A percentile compares a stretch with the other conserved stretches of the same genome.
phyloP scores from a whole-genome alignment of 2,329 filamentous ascomycete species.

The Pezicula rhizophila region DNA sequence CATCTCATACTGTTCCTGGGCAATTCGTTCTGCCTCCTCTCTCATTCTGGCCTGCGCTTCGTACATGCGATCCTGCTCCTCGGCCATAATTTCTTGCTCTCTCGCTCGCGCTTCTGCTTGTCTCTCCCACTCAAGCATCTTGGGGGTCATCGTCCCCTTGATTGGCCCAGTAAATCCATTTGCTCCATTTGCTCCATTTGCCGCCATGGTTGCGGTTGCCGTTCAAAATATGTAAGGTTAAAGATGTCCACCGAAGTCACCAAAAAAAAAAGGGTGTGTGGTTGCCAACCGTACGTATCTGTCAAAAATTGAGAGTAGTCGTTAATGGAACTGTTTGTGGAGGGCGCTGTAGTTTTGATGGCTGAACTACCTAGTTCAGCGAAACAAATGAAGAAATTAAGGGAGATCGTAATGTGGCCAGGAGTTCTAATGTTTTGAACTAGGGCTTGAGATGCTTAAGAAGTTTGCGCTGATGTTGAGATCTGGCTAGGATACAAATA shows the following conservation, averaged over 20 bases:
- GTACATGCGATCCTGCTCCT: slow-evolving; percentile 21
- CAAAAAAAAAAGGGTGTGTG: not conserved
- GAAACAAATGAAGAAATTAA: not conserved
- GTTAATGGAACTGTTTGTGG: not conserved
- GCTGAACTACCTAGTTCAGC: not conserved
- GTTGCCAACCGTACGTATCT: too few species aligned
- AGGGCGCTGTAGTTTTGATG: not conserved
- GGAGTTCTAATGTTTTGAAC: not conserved
- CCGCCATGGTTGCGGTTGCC: not conserved
- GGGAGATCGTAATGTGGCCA: slow-evolving; percentile 1
- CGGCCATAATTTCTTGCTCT: slow-evolving; percentile 21
- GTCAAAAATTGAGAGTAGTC: too few species aligned
- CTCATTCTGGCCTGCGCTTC: slow-evolving; percentile 17
- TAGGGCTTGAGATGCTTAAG: not conserved
- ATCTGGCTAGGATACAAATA: not conserved
- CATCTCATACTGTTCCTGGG: slow-evolving; percentile 28
- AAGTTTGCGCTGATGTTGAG: not conserved
- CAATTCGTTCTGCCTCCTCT: slow-evolving; percentile 22
- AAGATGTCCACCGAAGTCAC: not conserved
- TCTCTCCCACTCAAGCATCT: slow-evolving; percentile 25
- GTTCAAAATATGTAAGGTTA: not conserved
- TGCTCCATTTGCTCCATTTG: not conserved
- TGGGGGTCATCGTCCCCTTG: slow-evolving; percentile 24
- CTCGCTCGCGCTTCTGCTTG: slow-evolving; percentile 24
- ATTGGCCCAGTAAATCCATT: not conserved